Base-by-base conservation (phyloP, 805 yeast genomes). In the Candida maris region DNA sequence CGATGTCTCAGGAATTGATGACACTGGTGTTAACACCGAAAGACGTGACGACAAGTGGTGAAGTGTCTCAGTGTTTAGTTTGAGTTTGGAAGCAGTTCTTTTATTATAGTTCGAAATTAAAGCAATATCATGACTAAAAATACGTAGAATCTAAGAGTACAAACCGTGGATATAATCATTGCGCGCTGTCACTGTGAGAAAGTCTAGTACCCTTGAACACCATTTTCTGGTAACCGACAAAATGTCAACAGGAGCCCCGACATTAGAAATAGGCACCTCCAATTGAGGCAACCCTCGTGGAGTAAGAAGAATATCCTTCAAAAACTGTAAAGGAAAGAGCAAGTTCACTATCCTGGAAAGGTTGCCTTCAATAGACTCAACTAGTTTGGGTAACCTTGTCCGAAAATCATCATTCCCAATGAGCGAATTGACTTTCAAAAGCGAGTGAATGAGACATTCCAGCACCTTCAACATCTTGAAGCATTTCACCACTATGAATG, bases 401-500 rank as follows among this genome's bases (percentile, higher is more conserved):
- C 52, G 52, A 34, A 48, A 51, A 22, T 53, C 58, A 12, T 46
- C 42, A 26, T 46, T 45, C 21, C 25, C 30, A 18, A 45, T 41
- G 8, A 38, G 10, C 5, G 24, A 35, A 34, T 59, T 59, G 30
- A 60, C 34, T 13, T 38, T 36, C 10, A 58, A 45, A 13, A 60
- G 39, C 1, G 57, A 48, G 5, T 38, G 32, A 3, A 54, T 28
- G 6, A 59, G 33, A 2, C 42, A 28, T 19, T 40, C 42, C 19
- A 48, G 35, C 13, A 38, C 24, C 18, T 41, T 39, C 10, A 59
- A 36, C 5, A 52, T 34, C 25, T 55, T 57, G 30, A 47, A 44
- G 20, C 56, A 56, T 39, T 56, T 60, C 29, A 56, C 35, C 1
- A 51, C 33, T 12, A 55, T 46, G 4, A 54, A 15, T 8, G 61